Base-by-base conservation (phyloP, 345 rosid species). In the Euphorbia lathyris region DNA sequence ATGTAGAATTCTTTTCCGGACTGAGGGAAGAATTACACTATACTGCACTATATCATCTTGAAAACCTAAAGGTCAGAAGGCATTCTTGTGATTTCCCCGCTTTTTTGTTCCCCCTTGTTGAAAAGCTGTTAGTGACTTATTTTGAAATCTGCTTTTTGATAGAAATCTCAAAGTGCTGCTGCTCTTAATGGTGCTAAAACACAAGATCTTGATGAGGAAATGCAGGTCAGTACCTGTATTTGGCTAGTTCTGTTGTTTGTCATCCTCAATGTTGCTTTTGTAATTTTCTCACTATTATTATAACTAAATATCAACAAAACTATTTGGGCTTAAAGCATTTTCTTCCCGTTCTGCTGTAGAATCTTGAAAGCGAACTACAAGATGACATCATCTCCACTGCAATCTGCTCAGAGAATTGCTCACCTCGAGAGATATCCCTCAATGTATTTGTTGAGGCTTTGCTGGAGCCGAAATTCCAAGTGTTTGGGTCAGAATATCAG, bases 401-500 rank as follows among this genome's bases (percentile, higher is more conserved):
- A 69, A 62, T 72, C 50, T 67, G 67, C 73, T 55, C 73, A 5
- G 79, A 79, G 69, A 76, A 66, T 80, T 67, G 22, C 29, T 68
- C 74, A 42, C 74, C 70, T 38, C 78, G 76, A 78, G 69, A 77
- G 55, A 69, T 69, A 74, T 30, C 75, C 73, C 70, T 85, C 42
- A 48, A 62, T 53, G 83, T 74, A 65, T 78, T 85, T 66, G 55
- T 69, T 53, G 83, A 82, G 70, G 76, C 74, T 81, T 69, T 95
- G 59, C 77, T 61, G 70, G 88, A 81, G 67, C 87, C 87, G 27
- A 83, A 78, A 72, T 84, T 88, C 73, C 89, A 64, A 64, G 70
- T 40, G 17, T 77, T 92, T 26, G 94, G 86, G 75, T 82, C 84
- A 66, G 97, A 90, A 81, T 85, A 86, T 74, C 82, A 73, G 30